A percentile compares a stretch with the other conserved stretches of the same genome.
These are phyloP conservation scores for Trametes maxima DNA, from an alignment of 768 basidiomycete genomes.

Conservation along the genomic window DNA sequence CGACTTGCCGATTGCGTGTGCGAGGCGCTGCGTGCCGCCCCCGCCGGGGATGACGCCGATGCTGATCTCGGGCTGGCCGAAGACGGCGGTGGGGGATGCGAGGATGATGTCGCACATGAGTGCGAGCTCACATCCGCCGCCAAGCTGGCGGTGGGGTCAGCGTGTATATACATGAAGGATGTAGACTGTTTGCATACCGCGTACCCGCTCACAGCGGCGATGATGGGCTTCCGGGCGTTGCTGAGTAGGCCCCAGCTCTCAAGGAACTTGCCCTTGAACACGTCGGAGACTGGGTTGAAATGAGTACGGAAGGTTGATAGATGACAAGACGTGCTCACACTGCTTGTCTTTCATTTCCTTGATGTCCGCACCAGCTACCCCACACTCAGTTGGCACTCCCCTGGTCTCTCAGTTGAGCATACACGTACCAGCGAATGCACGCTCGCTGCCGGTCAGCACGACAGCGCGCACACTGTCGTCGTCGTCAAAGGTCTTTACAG, in stretches of 20 bases:
- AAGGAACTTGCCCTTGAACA: conserved; percentile 84
- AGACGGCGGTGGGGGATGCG: conserved; percentile 85
- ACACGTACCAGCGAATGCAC: conserved; percentile 86
- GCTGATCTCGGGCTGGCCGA: conserved; percentile 97
- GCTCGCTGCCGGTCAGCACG: conserved; percentile 90
- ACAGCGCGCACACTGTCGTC: conserved; percentile 80
- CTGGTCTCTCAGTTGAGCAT: no score
- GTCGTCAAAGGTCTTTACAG: conserved; percentile 66
- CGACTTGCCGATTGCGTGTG: conserved; percentile 85
- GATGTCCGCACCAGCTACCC: conserved; percentile 91
- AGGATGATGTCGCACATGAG: conserved; percentile 97
- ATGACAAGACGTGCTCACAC: conserved; percentile 50
- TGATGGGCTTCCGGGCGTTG: conserved; percentile 85
- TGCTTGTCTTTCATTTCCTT: conserved; percentile 99
- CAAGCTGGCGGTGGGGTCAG: conserved; percentile 58
- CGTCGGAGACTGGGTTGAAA: conserved; percentile 68
- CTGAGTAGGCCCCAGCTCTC: conserved; percentile 79
- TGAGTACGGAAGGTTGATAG: not conserved
- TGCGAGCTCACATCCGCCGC: conserved; percentile 96
- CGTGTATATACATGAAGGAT: not conserved
- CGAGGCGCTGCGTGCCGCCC: conserved; percentile 91
- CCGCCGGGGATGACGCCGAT: conserved; percentile 94
- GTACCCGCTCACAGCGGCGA: conserved; percentile 95
- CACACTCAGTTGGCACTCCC: conserved; percentile 3
- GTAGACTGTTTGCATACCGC: conserved; percentile 58